phyloP scores from a whole-genome alignment of 768 basidiomycete species.

The Serpula lacrymans region DNA sequence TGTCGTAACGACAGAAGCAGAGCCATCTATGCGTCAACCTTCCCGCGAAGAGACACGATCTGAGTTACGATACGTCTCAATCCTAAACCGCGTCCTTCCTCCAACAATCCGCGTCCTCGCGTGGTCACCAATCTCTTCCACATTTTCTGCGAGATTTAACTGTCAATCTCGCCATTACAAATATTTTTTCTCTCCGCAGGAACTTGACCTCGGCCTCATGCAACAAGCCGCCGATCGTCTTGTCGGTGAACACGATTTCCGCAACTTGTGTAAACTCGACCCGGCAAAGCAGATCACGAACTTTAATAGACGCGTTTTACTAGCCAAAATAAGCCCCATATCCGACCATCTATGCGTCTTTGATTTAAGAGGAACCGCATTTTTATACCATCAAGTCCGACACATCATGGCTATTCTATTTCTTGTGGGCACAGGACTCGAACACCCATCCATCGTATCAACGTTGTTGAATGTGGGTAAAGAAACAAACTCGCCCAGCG shows the following conservation, averaged over 20 bases:
- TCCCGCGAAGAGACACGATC: constrained; percentile 19
- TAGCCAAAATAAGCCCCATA: constrained; percentile 59
- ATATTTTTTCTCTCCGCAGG: constrained; percentile 81
- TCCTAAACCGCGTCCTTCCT: constrained; percentile 87
- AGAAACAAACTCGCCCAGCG: constrained; percentile 34
- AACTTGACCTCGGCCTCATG: constrained; percentile 75
- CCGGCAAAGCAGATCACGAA: constrained; percentile 85
- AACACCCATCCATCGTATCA: constrained; percentile 65
- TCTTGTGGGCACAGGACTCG: constrained; percentile 80
- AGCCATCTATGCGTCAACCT: constrained; percentile 16
- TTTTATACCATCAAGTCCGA: constrained; percentile 94
- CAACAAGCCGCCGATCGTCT: constrained; percentile 65
- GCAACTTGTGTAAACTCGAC: constrained; percentile 94
- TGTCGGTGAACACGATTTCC: constrained; percentile 90
- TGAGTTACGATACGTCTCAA: constrained; percentile 73
- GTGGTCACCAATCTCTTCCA: constrained; percentile 82
- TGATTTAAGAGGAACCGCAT: constrained; percentile 84
- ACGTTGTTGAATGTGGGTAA: constrained; percentile 69
- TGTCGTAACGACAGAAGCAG: constrained; percentile 1
- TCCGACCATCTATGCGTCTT: constrained; percentile 52
- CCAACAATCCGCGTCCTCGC: constrained; percentile 86
- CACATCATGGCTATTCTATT: constrained; percentile 93
- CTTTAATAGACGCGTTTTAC: constrained; percentile 66
- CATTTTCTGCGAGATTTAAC: constrained; percentile 86
- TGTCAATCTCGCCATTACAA: constrained; percentile 93